Percentiles rank a stretch among this genome's conserved stretches.
Conservation (phyloP, 2,329 filamentous ascomycete species). For the Ceratocystis cacaofunesta region DNA sequence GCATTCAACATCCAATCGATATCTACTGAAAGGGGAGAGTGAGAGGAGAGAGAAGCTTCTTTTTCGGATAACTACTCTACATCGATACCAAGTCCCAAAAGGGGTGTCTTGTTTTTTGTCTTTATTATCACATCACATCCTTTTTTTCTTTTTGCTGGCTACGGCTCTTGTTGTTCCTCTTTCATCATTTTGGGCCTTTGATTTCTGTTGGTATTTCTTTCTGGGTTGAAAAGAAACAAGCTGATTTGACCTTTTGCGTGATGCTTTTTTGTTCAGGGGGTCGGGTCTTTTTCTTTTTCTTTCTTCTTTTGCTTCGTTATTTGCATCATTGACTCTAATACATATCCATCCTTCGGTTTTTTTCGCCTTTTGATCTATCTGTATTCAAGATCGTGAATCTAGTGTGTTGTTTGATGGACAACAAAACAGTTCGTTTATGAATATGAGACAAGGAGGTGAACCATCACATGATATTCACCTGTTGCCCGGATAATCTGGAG, state of each 20-base stretch:
- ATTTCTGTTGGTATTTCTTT: background rate
- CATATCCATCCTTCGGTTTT: background rate
- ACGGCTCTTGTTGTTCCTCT: conserved; percentile 7
- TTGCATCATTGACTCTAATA: background rate
- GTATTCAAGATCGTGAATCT: background rate
- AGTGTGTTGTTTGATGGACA: background rate
- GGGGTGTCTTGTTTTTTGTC: background rate
- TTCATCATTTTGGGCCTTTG: conserved; percentile 5
- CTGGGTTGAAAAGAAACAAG: background rate
- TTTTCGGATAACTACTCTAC: background rate
- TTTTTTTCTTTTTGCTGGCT: background rate
- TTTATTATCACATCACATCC: background rate
- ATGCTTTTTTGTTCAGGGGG: background rate
- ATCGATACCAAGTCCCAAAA: background rate
- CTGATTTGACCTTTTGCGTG: background rate
- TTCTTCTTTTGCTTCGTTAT: background rate
- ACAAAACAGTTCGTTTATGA: background rate
- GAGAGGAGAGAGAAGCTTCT: background rate
- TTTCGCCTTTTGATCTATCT: too few species aligned
- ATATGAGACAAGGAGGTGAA: background rate
- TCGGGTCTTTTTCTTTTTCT: background rate
- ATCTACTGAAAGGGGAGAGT: background rate
- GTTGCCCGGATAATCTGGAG: conserved; percentile 4
- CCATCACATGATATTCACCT: conserved; percentile 4
- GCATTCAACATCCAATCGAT: background rate